Evolutionary conservation across 176 grass and related monocot species (phyloP), one percentile per base, ranked within the genome.

Genomic region (Oryza nivara): DNA sequence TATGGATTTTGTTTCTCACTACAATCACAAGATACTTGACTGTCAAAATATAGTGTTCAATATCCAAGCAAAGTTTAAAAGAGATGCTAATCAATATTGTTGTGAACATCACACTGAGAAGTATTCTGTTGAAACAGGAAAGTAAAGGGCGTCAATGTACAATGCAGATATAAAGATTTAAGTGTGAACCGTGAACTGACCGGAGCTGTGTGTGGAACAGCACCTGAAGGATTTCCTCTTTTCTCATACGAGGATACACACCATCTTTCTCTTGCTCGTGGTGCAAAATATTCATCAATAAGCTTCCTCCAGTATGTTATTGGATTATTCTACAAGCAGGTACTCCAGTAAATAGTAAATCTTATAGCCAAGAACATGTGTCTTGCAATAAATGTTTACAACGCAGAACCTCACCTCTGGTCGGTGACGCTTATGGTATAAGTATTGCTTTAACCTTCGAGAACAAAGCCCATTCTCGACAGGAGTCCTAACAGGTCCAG

Each of bases 301-400:
- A 99, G 88, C 71, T 99, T 99, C 83, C 90, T 96, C 97, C 93
- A 99, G 69, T 96, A 96, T 75, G 86, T 82, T 83, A 99, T 96
- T 35, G 90, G 80, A 82, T 99, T 99, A 77, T 94, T 91, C 97
- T 96, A 83, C 72, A 88, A 88, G 22, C 65, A 0, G n/a, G 4
- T 47, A 38, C 60, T 54, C 67, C 0, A 86, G 71, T 93, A 72
- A 83, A 83, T 63, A 86, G 71, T 93, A 72, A 83, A 88, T 78
- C 44, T 38, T 60, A 73, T 41, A 58, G 14, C 40, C 69, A 88
- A 15, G 49, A 88, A 8, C 4, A 7, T 23, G 41, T 17, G 87
- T 46, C 60, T 85, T 75, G 52, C 32, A 43, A 86, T 40, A 66
- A 88, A 77, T 60, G 47, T 15, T 34, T 34, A 44, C 28, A 68